phyloP scores from a whole-genome alignment of 2,329 filamentous ascomycete species.

The Ascochyta pisi region DNA sequence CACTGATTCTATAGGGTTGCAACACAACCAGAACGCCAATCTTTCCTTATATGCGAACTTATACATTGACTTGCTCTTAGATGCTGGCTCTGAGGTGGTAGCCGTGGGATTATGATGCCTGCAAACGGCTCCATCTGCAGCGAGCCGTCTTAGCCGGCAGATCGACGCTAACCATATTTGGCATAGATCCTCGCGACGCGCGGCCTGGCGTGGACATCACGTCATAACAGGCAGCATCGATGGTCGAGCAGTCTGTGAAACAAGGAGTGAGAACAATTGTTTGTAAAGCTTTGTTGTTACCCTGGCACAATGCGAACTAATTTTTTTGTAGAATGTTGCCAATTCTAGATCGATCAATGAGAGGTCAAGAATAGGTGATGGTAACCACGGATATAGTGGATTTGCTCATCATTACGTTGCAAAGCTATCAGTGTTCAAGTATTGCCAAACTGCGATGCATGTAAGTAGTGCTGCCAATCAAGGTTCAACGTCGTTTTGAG shows the following conservation, averaged over 20 bases:
- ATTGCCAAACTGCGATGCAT: no score
- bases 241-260: background rate
- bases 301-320: no score
- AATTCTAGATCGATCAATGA: no score
- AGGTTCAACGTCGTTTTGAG: no score
- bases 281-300: background rate
- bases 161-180: background rate
- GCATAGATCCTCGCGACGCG: constrained; percentile 15
- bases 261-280: background rate
- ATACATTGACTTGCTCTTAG: background rate
- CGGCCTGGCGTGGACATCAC: constrained; percentile 10
- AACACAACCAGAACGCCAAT: background rate
- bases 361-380: no score
- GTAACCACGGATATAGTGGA: no score
- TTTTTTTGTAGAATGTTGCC: no score
- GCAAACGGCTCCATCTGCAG: constrained; percentile 9
- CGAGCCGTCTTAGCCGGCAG: constrained; percentile 11
- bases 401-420: no score
- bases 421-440: no score
- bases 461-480: no score
- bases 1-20: background rate
- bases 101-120: constrained; percentile 8
- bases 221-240: constrained; percentile 6
- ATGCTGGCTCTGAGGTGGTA: background rate
- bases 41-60: background rate